Base-by-base conservation (phyloP, 2,329 filamentous ascomycete genomes). In the Calonectria pteridis region DNA sequence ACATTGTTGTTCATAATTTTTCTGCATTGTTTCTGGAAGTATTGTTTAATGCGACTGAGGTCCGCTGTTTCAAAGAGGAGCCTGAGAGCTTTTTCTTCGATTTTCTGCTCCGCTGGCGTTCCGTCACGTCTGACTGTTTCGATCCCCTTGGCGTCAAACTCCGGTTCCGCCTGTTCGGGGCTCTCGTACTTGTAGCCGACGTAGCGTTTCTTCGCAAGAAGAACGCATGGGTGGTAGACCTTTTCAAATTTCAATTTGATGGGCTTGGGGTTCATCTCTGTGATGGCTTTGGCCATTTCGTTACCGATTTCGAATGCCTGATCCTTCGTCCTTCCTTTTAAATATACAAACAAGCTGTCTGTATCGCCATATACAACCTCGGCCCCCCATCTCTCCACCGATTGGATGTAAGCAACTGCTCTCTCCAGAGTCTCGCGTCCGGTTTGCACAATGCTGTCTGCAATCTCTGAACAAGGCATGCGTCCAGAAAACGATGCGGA, bases 361-460 rank as follows among this genome's bases (percentile, higher is more conserved):
- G 97, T 99, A 83, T 99, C 97, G 69, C 97, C 97, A 79, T 99
- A 99, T 0, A 99, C 96, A 0, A 99, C 97, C 84, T 99, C 97
- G 1, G 97, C 97, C 13, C 93, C 94, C 97, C 97, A 99, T 74
- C 91, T 90, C 76, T 93, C 90, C 16, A 96, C 92, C 0, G 95
- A 95, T 81, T 99, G 97, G 46, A 99, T 98, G 71, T 96, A 89
- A 0, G 95, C 95, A 76, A 98, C 98, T 3, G 97, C 94, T 74
- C 95, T 95, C 84, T 99, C 97, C 0, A 99, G 90, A 0, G 96
- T 99, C 84, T 99, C 97, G 16, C 97, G 92, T 0, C 94, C 97
- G 0, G 96, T 98, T 83, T 99, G 96, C 0, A 99, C 97, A 80
- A 99, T 99, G 84, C 95, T 98, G 85, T 99, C 97, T 10, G 97